A percentile compares a stretch with the other conserved stretches of the same genome.
Evolutionary conservation across 1,284 basidiomycete genomes (phyloP).

Genomic region (Cryptococcus sp.): DNA sequence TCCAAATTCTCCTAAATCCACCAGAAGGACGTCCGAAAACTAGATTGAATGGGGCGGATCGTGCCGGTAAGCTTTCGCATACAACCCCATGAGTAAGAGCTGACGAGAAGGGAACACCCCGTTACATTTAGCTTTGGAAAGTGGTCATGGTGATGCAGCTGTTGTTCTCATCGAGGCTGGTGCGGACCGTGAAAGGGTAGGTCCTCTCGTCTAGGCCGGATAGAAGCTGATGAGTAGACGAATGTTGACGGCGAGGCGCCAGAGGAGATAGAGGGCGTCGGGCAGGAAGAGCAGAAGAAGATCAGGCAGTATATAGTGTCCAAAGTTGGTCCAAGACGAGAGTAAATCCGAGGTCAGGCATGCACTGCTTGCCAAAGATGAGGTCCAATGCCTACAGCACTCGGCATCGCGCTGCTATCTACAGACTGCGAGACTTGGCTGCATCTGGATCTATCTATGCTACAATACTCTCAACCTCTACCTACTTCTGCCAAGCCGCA

Average conservation of each 20-base stretch:
- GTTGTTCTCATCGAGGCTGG: conserved; percentile 86
- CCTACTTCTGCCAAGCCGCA: background rate
- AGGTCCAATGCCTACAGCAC: no score
- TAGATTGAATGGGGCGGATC: conserved; percentile 78
- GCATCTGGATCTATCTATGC: no score
- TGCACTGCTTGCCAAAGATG: no score
- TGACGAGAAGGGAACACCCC: conserved; percentile 72
- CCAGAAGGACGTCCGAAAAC: conserved; percentile 70
- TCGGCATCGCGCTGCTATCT: no score
- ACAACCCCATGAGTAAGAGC: background rate
- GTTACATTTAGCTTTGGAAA: conserved; percentile 92
- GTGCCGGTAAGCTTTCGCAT: conserved; percentile 59
- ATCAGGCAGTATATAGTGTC: conserved; percentile 64
- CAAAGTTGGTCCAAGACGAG: conserved; percentile 41
- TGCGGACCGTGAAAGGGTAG: conserved; percentile 78
- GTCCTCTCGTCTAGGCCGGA: conserved; percentile 29
- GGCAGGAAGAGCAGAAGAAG: conserved; percentile 75
- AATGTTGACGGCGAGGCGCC: conserved; percentile 77
- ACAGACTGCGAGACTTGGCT: no score
- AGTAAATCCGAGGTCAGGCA: no score
- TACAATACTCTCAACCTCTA: no score
- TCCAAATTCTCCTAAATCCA: conserved; percentile 70
- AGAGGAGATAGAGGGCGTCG: conserved; percentile 79
- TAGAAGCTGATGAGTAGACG: conserved; percentile 51
- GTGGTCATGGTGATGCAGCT: conserved; percentile 82